Base-by-base conservation (phyloP, 305 asterid species). In the Rubia tinctorum region DNA sequence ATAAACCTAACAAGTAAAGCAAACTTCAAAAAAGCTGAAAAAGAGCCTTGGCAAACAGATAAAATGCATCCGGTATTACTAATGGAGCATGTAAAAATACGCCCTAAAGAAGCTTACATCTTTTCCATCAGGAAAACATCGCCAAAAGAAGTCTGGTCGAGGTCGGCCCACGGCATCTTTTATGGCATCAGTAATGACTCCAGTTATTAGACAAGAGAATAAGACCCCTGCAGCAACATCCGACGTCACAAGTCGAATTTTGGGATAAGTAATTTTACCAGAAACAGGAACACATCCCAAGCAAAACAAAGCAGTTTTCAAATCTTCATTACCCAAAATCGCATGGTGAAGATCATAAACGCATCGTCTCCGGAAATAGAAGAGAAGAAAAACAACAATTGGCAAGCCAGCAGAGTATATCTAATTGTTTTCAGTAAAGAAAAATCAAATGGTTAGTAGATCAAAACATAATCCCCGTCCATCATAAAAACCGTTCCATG, bases 111-210 rank as follows among this genome's bases (percentile, higher is more conserved):
- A 69, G 64, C 95, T 75, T 79, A 86, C 96, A 73, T 89, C 97
- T 71, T 73, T 83, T 72, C 97, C 96, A 84, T 91, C 94, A 37
- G 98, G 98, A 81, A 93, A 93, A 85, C 98, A 93, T 70, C 96
- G 87, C 98, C 98, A 91, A 69, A 93, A 93, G 86, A 91, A 93
- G 85, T 91, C 90, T 23, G 98, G 98, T 66, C 97, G 89, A 77
- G 97, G 98, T 60, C 96, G 88, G 59, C 98, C 98, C 61, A 88
- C 96, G 49, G 96, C 87, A 80, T 81, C 87, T 85, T 93, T 91
- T 77, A 89, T 83, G 61, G 87, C 87, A 72, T 82, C 90, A 53
- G 96, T 89, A 68, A 91, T 71, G 56, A 91, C 97, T 37, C 83
- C 95, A 0, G 97, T 89, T 69, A 91, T 76, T 27, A 89, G 78